These are phyloP conservation scores for Scytalidium sp. DNA, from an alignment of 2,329 filamentous ascomycete genomes.

Conservation along the genomic window DNA sequence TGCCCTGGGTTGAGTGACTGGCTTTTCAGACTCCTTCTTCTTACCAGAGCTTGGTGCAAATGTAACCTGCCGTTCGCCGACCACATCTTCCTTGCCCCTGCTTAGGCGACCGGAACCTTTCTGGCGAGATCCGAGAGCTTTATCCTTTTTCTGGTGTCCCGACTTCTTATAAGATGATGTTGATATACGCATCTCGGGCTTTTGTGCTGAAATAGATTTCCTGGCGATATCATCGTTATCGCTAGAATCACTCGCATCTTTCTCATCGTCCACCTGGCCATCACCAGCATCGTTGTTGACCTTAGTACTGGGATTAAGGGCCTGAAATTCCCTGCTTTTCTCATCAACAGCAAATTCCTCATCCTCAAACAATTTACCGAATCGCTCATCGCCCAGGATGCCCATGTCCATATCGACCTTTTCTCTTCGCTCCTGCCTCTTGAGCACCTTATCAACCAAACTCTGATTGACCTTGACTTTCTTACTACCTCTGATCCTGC, in stretches of 20 bases:
- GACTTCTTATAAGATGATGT: constrained; percentile 63
- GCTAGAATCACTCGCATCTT: constrained; percentile 38
- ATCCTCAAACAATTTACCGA: constrained; percentile 85
- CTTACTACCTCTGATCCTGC: constrained; percentile 88
- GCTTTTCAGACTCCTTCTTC: constrained; percentile 40
- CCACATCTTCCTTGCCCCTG: constrained; percentile 47
- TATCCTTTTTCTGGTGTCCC: constrained; percentile 49
- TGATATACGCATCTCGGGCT: constrained; percentile 61
- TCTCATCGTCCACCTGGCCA: constrained; percentile 30
- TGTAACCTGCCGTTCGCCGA: constrained; percentile 67
- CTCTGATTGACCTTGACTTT: constrained; percentile 96
- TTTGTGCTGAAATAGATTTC: constrained; percentile 19
- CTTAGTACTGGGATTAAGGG: constrained; percentile 82
- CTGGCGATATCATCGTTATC: constrained; percentile 37
- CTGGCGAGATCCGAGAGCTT: constrained; percentile 52
- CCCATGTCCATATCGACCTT: constrained; percentile 58
- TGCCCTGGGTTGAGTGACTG: constrained; percentile 16
- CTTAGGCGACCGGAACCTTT: constrained; percentile 46
- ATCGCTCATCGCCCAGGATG: constrained; percentile 80
- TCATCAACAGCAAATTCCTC: constrained; percentile 93
- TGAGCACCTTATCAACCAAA: constrained; percentile 70
- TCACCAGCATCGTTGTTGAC: constrained; percentile 31
- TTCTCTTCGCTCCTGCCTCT: constrained; percentile 58
- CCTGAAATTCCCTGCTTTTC: constrained; percentile 78
- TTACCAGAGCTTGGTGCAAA: constrained; percentile 62